Evolutionary conservation across 192 early-diverging fungal species (phyloP), one percentile per base, ranked within the genome.

Genomic region (Backusella sp.): DNA sequence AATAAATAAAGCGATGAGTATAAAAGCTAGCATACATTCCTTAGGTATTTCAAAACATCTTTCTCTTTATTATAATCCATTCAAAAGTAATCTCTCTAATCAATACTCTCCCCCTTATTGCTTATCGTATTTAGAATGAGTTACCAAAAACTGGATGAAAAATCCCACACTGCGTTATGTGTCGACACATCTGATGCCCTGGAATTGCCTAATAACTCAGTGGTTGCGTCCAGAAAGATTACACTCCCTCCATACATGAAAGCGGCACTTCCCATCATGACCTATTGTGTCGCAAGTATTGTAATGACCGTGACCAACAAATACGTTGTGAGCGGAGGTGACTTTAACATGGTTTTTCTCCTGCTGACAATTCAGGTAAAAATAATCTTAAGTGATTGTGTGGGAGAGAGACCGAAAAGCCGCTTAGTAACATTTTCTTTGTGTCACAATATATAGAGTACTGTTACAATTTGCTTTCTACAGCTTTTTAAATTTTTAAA

Each of bases 251-350:
- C 70, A 0, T 19, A 21, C 12, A 6, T 68, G 7, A 66, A 59
- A 56, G 56, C 86, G 21, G 82, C 85, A 21, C 74, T 92, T 41
- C 94, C 95, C 49, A 94, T 98, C 71, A 28, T 91, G 28, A 88
- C 91, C 73, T 96, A 97, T 82, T 96, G 95, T 87, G 79, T 79
- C 66, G 89, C 94, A 62, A 94, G 94, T 65, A 96, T 96, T 71
- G 79, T 92, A 72, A 95, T 95, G 93, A 95, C 93, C 17, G 89
- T 93, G 23, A 92, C 92, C 71, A 95, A 95, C 83, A 94, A 94
- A 86, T 88, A 91, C 74, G 93, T 94, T 26, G 84, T 94, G 35
- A 92, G 89, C 59, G 56, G 46, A 1, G 85, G 84, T 78, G 84
- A 92, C 73, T 94, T 93, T 77, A 90, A 92, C 68, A 93, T 94